These are phyloP conservation scores for Casuarina glauca DNA, from an alignment of 306 rosid species.

Conservation along the genomic window DNA sequence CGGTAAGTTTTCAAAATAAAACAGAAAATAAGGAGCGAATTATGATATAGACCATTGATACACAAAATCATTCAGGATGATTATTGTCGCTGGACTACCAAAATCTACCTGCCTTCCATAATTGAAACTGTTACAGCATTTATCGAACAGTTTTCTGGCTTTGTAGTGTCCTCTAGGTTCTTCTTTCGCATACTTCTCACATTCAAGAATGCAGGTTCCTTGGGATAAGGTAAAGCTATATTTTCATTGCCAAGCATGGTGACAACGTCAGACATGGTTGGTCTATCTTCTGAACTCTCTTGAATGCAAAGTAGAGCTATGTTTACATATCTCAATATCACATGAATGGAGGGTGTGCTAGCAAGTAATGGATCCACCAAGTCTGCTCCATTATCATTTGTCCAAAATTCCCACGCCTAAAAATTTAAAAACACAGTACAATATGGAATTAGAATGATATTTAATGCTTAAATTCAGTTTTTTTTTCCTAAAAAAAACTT, in stretches of 20 bases:
- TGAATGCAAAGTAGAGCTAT: conserved; percentile 40
- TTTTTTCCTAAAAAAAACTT: too few relatives aligned
- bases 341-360: not conserved
- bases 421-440: not conserved
- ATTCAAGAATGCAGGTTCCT: not conserved
- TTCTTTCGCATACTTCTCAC: not conserved
- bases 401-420: conserved; percentile 46
- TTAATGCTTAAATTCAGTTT: not conserved
- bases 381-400: conserved; percentile 9
- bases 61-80: too few relatives aligned
- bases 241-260: conserved; percentile 11
- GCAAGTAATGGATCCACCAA: conserved; percentile 24
- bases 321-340: conserved; percentile 26
- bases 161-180: not conserved
- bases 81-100: not conserved
- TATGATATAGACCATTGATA: too few relatives aligned
- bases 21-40: too few relatives aligned
- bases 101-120: not conserved
- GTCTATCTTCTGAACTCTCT: conserved; percentile 37
- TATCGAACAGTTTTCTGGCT: not conserved
- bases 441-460: not conserved
- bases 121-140: conserved; percentile 15
- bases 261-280: conserved; percentile 38
- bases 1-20: too few relatives aligned
- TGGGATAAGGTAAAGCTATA: conserved; percentile 2